Conservation (phyloP, 352 stramenopile genomes). For the Globisporangium spinosum region DNA sequence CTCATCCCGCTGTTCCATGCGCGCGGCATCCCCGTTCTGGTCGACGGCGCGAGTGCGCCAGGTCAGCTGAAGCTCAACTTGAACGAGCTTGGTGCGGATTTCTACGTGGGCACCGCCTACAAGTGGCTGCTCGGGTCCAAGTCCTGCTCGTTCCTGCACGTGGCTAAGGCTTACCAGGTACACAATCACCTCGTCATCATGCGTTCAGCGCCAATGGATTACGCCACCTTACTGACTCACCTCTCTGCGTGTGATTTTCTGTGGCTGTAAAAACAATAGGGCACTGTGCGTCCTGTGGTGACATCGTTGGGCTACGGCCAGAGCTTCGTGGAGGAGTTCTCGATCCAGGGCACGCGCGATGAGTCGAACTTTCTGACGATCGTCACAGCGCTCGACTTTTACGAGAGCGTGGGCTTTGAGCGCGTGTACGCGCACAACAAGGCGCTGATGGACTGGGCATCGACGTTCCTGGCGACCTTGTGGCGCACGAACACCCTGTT, state of each 20-base stretch:
- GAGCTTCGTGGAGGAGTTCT: constrained; percentile 81
- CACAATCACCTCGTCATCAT: not conserved
- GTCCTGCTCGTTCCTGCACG: constrained; percentile 81
- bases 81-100: constrained; percentile 62
- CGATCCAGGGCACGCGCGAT: constrained; percentile 77
- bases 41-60: constrained; percentile 74
- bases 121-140: constrained; percentile 88
- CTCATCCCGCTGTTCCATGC: constrained; percentile 81
- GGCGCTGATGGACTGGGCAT: constrained; percentile 78
- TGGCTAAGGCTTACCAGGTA: constrained; percentile 69
- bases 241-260: not conserved
- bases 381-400: constrained; percentile 79
- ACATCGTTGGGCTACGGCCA: constrained; percentile 80
- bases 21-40: constrained; percentile 69
- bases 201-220: not conserved
- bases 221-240: not conserved
- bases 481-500: constrained; percentile 74
- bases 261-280: constrained; percentile 24
- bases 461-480: constrained; percentile 60
- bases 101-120: constrained; percentile 82
- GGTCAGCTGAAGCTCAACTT: constrained; percentile 74
- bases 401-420: constrained; percentile 71
- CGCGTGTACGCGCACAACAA: constrained; percentile 83
- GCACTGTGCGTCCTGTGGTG: constrained; percentile 70
- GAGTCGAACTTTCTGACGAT: constrained; percentile 84